A percentile compares a stretch with the other conserved stretches of the same genome.
Conservation (phyloP, 202 grass and related monocot genomes). For the Setaria italica region DNA sequence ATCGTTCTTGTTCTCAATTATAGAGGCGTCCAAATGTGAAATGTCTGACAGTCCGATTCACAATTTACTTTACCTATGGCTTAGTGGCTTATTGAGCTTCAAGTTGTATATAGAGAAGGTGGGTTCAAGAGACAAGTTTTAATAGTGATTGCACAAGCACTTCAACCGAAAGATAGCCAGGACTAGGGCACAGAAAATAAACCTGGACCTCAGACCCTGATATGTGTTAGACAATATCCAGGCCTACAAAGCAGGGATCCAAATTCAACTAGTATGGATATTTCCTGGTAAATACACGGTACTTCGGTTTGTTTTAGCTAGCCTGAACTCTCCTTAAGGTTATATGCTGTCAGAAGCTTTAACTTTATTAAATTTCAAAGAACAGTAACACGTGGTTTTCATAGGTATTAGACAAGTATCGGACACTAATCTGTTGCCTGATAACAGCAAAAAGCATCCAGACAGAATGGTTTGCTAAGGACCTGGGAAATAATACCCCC, state of each 20-base stretch:
- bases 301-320: background rate
- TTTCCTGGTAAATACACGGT: background rate
- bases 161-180: background rate
- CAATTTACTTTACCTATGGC: background rate
- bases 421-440: background rate
- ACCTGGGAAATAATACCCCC: background rate
- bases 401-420: background rate
- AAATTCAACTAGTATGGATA: background rate
- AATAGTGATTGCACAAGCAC: background rate
- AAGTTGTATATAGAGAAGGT: background rate
- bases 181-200: background rate
- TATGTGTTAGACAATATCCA: background rate
- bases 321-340: background rate
- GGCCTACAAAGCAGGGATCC: background rate
- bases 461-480: background rate
- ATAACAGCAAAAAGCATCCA: background rate
- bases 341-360: background rate
- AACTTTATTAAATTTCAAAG: background rate
- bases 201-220: background rate
- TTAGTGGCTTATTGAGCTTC: background rate
- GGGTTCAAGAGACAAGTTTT: constrained; percentile 21
- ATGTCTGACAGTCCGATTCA: background rate
- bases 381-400: background rate
- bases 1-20: background rate
- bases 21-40: background rate